Percentiles rank a stretch among this genome's conserved stretches.
Evolutionary conservation across 2,329 filamentous ascomycete genomes (phyloP).

Genomic region (Bipolaris sorokiniana): DNA sequence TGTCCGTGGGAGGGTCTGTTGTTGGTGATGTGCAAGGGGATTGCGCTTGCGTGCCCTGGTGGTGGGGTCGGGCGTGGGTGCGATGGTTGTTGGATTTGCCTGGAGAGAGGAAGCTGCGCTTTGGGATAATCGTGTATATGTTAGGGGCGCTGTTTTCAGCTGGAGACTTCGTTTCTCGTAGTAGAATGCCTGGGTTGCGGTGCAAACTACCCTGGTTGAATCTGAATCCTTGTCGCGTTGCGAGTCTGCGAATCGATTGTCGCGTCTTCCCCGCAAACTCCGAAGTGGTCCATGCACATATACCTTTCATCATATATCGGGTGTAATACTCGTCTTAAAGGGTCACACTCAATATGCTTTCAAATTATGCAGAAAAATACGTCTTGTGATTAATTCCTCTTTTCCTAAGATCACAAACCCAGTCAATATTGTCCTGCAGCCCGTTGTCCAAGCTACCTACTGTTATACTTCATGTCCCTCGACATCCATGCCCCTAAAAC

Average conservation of each 20-base stretch:
- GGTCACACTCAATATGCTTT: neutral
- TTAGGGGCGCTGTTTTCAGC: neutral
- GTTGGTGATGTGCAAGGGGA: no score
- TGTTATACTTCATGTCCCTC: conserved; percentile 8
- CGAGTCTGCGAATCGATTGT: conserved; percentile 9
- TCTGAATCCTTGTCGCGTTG: neutral
- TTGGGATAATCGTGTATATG: neutral
- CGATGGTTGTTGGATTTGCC: neutral
- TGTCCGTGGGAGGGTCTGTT: no score
- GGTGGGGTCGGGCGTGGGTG: neutral
- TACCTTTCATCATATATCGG: neutral
- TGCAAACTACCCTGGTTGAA: neutral
- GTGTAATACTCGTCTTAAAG: neutral
- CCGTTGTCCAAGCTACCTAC: conserved; percentile 10
- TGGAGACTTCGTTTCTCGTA: neutral
- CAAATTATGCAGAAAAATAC: conserved; percentile 18
- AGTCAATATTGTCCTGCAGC: neutral
- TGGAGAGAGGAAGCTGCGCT: neutral
- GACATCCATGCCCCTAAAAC: conserved; percentile 13
- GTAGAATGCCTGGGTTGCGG: no score
- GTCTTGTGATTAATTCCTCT: conserved; percentile 12
- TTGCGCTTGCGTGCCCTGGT: neutral
- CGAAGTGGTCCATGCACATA: conserved; percentile 13
- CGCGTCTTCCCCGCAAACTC: conserved; percentile 18
- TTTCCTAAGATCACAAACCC: neutral